phyloP scores from a whole-genome alignment of 129 eudicot genomes.

The Kitagawia praeruptora region DNA sequence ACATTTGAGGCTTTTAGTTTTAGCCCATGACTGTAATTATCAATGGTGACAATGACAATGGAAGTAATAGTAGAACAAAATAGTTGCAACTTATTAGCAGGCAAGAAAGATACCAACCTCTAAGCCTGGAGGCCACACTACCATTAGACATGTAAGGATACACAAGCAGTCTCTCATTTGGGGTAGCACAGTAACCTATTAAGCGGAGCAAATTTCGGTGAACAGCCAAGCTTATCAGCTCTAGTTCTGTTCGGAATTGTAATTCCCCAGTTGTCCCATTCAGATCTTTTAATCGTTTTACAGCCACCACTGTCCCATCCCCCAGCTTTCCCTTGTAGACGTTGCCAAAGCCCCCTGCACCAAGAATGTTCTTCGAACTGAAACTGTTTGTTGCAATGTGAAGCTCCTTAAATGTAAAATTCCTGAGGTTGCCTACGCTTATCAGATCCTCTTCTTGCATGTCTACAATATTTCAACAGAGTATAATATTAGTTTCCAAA shows the following conservation, averaged over 20 bases:
- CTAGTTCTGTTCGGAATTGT: conserved; percentile 79
- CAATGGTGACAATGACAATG: neutral
- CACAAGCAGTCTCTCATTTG: conserved; percentile 72
- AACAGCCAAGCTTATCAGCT: conserved; percentile 91
- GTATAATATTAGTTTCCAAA: neutral
- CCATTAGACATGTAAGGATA: conserved; percentile 99
- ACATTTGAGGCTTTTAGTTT: neutral
- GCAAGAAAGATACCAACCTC: conserved; percentile 42
- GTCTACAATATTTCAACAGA: conserved; percentile 26
- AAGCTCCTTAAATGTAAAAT: conserved; percentile 74
- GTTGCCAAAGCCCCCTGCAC: conserved; percentile 89
- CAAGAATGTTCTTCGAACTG: conserved; percentile 89
- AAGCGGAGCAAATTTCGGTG: conserved; percentile 77
- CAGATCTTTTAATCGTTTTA: conserved; percentile 76
- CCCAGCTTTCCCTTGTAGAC: conserved; percentile 76
- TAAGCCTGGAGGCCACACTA: conserved; percentile 86
- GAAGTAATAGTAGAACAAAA: neutral
- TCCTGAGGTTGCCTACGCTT: conserved; percentile 65
- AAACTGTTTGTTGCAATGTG: conserved; percentile 64
- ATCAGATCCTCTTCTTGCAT: conserved; percentile 62
- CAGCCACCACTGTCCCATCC: conserved; percentile 80
- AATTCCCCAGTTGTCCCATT: conserved; percentile 76
- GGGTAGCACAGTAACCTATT: conserved; percentile 72
- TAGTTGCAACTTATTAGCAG: neutral
- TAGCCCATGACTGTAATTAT: conserved; percentile 1